Percentiles rank a stretch among this genome's conserved stretches.
Evolutionary conservation across 1,139 yeast species (phyloP).

Genomic region (Diutina catenulata): DNA sequence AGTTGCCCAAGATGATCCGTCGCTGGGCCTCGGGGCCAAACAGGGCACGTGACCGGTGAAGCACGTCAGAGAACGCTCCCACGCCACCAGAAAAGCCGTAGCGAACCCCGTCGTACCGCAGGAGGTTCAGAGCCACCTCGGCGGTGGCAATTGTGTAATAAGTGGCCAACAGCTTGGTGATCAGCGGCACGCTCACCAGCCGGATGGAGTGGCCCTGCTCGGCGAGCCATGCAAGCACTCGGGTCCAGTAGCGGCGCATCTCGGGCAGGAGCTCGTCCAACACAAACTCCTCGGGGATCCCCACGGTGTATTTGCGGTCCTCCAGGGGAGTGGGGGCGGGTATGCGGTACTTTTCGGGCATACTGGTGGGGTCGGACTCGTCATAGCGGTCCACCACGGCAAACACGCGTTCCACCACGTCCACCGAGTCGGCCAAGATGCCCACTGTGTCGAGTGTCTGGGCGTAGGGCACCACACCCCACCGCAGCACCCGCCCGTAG

Average conservation of each 20-base stretch:
- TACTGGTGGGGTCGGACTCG: slow-evolving; percentile 68
- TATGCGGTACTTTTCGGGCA: slow-evolving; percentile 30
- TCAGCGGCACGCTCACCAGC: slow-evolving; percentile 58
- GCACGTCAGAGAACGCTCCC: background rate
- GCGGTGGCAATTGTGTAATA: slow-evolving; percentile 86
- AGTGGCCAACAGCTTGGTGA: slow-evolving; percentile 60
- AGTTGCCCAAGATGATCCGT: slow-evolving; percentile 77
- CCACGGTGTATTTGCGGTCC: slow-evolving; percentile 33
- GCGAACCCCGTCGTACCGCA: slow-evolving; percentile 83
- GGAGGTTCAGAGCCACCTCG: slow-evolving; percentile 86
- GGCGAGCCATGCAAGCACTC: slow-evolving; percentile 29
- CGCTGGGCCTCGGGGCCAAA: slow-evolving; percentile 79
- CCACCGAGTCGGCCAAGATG: slow-evolving; percentile 43
- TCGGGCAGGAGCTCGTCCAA: slow-evolving; percentile 41
- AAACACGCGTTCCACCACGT: slow-evolving; percentile 36
- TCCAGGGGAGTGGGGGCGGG: too few relatives aligned
- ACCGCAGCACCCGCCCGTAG: slow-evolving; percentile 81
- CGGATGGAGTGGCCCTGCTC: slow-evolving; percentile 43
- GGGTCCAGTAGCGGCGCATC: slow-evolving; percentile 36
- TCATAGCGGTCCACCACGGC: slow-evolving; percentile 49
- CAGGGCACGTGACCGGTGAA: background rate
- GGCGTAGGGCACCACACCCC: slow-evolving; percentile 90
- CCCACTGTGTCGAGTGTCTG: slow-evolving; percentile 96
- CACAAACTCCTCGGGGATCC: slow-evolving; percentile 59
- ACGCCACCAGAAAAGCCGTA: slow-evolving; percentile 40